These are phyloP conservation scores for Eustoma russellianum DNA, from an alignment of 257 asterid species.

Conservation along the genomic window DNA sequence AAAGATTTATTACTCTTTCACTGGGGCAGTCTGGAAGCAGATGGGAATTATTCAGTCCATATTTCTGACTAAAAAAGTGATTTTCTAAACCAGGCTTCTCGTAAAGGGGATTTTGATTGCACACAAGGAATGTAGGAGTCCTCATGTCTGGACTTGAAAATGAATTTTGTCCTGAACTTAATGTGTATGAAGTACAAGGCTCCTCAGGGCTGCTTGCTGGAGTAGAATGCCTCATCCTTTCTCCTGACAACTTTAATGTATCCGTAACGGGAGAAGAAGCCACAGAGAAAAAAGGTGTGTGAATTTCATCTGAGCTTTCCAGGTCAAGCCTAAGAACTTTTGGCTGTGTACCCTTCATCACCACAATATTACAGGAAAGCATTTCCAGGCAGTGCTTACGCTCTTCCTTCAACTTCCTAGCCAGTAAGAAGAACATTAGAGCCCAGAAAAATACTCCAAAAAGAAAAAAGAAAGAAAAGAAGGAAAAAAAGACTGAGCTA, in stretches of 20 bases:
- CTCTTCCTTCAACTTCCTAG: constrained; percentile 77
- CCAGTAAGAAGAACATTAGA: constrained; percentile 20
- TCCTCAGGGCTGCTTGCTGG: constrained; percentile 68
- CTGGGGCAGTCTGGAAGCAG: constrained; percentile 13
- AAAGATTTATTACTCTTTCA: constrained; percentile 24
- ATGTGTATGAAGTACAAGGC: constrained; percentile 42
- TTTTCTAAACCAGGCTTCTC: constrained; percentile 33
- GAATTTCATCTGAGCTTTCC: constrained; percentile 34
- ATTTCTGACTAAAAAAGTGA: constrained; percentile 14
- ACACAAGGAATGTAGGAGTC: constrained; percentile 37
- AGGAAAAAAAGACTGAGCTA: no score
- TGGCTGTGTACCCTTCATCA: constrained; percentile 73
- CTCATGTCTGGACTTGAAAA: constrained; percentile 40
- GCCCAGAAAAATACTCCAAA: not conserved
- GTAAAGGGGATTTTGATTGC: constrained; percentile 67
- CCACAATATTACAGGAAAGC: constrained; percentile 71
- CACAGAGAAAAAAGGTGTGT: constrained; percentile 48
- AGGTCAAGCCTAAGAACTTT: constrained; percentile 80
- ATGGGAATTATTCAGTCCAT: constrained; percentile 13
- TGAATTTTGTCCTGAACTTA: constrained; percentile 34
- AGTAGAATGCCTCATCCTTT: constrained; percentile 45
- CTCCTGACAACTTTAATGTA: constrained; percentile 17
- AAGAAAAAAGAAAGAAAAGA: not conserved
- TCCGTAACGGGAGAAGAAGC: constrained; percentile 47
- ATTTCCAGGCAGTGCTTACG: constrained; percentile 62